Conservation (phyloP, 106 monocot genomes). For the Xerophyta viscosa region DNA sequence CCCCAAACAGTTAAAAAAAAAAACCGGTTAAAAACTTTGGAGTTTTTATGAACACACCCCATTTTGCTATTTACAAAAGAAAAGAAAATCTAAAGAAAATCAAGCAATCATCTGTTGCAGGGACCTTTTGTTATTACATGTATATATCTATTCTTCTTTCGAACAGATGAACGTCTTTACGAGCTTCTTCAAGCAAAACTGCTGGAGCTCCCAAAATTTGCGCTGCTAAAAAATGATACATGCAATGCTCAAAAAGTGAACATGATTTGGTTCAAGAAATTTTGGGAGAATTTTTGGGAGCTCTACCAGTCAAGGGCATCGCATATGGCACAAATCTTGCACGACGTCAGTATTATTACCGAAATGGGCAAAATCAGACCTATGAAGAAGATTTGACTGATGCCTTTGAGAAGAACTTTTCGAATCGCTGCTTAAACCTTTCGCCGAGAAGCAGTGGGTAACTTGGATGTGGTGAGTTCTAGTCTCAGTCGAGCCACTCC, state of each 20-base stretch:
- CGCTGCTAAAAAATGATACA: no score
- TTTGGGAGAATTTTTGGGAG: neutral
- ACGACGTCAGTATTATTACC: constrained; percentile 12
- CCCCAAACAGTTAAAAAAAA: no score
- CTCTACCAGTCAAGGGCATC: neutral
- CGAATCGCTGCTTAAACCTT: neutral
- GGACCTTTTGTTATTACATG: no score
- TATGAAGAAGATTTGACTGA: constrained; percentile 36
- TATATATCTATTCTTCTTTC: no score
- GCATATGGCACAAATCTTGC: constrained; percentile 11
- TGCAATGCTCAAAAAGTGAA: neutral
- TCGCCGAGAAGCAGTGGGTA: constrained; percentile 23
- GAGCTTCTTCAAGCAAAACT: neutral
- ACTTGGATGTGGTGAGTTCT: constrained; percentile 27
- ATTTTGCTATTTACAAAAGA: no score
- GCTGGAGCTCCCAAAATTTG: neutral
- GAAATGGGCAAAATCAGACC: constrained; percentile 24
- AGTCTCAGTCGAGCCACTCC: constrained; percentile 20
- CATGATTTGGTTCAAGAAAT: neutral
- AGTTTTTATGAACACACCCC: no score
- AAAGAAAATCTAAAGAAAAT: no score
- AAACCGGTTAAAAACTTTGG: no score
- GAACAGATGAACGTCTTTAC: no score
- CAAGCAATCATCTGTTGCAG: no score
- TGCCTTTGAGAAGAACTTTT: constrained; percentile 17